These are phyloP conservation scores for Angophora floribunda DNA, from an alignment of 345 rosid genomes.

Conservation along the genomic window DNA sequence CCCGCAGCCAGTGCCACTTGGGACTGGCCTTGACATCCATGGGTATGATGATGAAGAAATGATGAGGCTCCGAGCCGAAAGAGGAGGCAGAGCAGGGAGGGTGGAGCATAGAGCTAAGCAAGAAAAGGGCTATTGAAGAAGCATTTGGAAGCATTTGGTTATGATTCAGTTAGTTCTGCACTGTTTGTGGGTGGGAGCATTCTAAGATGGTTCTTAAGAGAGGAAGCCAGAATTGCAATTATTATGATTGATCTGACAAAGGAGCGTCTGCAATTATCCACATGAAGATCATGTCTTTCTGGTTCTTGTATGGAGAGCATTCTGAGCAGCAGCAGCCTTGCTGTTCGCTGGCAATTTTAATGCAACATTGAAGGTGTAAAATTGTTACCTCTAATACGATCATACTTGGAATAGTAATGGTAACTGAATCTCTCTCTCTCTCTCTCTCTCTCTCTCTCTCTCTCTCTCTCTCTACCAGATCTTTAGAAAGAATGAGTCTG, in stretches of 20 bases:
- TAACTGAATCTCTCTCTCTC: not conserved
- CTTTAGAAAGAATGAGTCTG: not conserved
- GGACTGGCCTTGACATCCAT: constrained; percentile 38
- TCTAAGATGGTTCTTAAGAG: not conserved
- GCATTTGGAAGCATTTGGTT: constrained; percentile 88
- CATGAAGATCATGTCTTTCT: not conserved
- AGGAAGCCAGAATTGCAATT: not conserved
- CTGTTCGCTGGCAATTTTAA: not conserved
- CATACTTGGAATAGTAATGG: not conserved
- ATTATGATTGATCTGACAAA: not conserved
- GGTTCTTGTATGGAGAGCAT: not conserved
- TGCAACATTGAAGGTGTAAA: not conserved
- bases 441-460: not conserved
- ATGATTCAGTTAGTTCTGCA: constrained; percentile 8
- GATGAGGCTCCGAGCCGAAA: constrained; percentile 67
- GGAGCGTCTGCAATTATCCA: not conserved
- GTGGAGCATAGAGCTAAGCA: constrained; percentile 75
- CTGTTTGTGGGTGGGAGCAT: not conserved
- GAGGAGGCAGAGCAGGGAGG: constrained; percentile 85
- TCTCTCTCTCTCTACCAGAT: not conserved
- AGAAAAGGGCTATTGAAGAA: constrained; percentile 86
- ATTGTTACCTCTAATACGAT: not conserved
- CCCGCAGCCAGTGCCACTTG: constrained; percentile 68
- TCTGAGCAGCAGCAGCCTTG: not conserved
- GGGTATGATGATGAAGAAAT: constrained; percentile 72